Evolutionary conservation across 2,329 filamentous ascomycete genomes (phyloP).

Genomic region (Aureobasidium sp.): DNA sequence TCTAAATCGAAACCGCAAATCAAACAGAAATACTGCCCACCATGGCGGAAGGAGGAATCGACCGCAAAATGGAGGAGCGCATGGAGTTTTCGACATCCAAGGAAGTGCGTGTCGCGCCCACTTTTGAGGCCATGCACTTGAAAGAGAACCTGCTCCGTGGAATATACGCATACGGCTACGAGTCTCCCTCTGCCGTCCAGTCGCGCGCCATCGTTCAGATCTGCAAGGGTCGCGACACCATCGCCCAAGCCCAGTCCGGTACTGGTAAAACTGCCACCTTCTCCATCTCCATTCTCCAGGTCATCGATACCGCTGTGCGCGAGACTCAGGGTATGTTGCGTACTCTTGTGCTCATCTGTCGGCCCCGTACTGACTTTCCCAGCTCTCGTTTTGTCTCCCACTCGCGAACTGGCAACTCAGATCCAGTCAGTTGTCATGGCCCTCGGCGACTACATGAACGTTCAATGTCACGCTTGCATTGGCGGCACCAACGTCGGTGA

Average conservation of each 20-base stretch:
- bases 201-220: slow-evolving; percentile 97
- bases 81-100: slow-evolving; percentile 99
- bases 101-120: slow-evolving; percentile 91
- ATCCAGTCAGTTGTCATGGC: slow-evolving; percentile 99
- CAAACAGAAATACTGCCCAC: slow-evolving; percentile 29
- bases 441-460: slow-evolving; percentile 99
- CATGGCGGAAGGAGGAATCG: slow-evolving; percentile 87
- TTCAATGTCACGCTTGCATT: slow-evolving; percentile 97
- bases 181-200: slow-evolving; percentile 95
- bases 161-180: slow-evolving; percentile 97
- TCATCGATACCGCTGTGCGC: slow-evolving; percentile 87
- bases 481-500: slow-evolving; percentile 97
- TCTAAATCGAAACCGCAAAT: background rate
- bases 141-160: slow-evolving; percentile 96
- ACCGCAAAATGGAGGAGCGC: slow-evolving; percentile 88
- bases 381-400: slow-evolving; percentile 90
- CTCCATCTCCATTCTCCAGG: slow-evolving; percentile 91
- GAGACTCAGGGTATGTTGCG: slow-evolving; percentile 62
- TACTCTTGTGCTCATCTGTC: background rate
- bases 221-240: slow-evolving; percentile 97
- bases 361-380: background rate
- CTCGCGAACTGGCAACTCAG: slow-evolving; percentile 92
- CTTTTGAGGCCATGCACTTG: slow-evolving; percentile 91
- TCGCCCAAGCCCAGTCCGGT: slow-evolving; percentile 94
- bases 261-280: slow-evolving; percentile 97